A percentile compares a stretch with the other conserved stretches of the same genome.
phyloP scores from a whole-genome alignment of 78 protist species.

The Dictyostelium purpureum region DNA sequence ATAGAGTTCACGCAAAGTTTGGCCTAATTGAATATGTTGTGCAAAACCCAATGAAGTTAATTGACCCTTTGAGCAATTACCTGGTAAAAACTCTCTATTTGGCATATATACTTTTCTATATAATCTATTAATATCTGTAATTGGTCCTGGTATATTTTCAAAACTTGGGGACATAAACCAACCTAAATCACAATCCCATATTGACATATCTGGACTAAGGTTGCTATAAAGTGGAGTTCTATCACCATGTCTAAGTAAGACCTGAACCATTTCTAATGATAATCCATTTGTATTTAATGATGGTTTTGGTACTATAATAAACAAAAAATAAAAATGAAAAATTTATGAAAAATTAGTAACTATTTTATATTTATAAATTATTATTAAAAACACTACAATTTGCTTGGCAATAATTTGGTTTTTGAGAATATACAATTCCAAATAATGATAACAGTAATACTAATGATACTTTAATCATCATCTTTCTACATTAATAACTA shows the following conservation, averaged over 20 bases:
- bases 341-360: no score
- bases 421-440: not conserved
- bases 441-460: not conserved
- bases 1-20: conserved; percentile 7
- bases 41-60: conserved; percentile 20
- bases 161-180: conserved; percentile 23
- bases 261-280: conserved; percentile 20
- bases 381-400: not conserved
- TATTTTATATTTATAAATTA: no score
- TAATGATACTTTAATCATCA: no score
- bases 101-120: conserved; percentile 40
- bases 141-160: not conserved
- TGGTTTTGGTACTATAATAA: not conserved
- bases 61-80: conserved; percentile 64
- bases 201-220: not conserved
- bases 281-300: conserved; percentile 17
- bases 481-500: no score
- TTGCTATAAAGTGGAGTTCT: conserved; percentile 52
- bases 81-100: conserved; percentile 11
- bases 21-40: conserved; percentile 39
- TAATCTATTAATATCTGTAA: not conserved
- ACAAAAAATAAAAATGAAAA: not conserved
- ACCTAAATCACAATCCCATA: conserved; percentile 44
- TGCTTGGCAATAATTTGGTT: conserved; percentile 52
- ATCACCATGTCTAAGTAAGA: conserved; percentile 51